Evolutionary conservation across 345 rosid species (phyloP).

Genomic region (Theobroma cacao): DNA sequence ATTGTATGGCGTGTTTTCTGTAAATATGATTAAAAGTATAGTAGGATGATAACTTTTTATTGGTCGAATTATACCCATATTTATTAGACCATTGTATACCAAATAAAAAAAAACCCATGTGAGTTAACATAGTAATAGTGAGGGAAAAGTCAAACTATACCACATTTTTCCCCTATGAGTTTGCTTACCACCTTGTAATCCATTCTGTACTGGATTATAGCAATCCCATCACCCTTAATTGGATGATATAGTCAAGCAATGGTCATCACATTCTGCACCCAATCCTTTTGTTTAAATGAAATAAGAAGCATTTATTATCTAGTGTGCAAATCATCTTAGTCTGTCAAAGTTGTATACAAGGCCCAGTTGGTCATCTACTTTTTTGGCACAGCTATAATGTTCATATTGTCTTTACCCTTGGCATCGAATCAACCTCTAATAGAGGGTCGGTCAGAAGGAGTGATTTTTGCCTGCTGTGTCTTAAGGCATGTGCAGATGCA

Average conservation of each 20-base stretch:
- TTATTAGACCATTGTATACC: not conserved
- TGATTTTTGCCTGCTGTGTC: not conserved
- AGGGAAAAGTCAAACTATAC: not conserved
- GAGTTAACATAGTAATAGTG: not conserved
- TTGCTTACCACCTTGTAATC: not conserved
- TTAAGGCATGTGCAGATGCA: not conserved
- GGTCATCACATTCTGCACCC: not conserved
- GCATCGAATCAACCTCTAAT: not conserved
- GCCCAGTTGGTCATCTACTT: not conserved
- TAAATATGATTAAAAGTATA: not conserved
- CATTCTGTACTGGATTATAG: not conserved
- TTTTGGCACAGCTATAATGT: not conserved
- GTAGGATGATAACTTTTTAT: not conserved
- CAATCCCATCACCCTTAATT: not conserved
- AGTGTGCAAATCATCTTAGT: not conserved
- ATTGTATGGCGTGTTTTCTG: not conserved
- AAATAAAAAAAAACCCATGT: not conserved
- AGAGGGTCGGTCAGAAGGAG: not conserved
- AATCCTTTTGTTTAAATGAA: not conserved
- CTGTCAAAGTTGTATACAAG: not conserved
- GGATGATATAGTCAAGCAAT: not conserved
- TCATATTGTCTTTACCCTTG: not conserved
- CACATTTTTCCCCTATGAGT: not conserved
- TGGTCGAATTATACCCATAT: not conserved
- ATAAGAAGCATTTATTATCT: not conserved